Evolutionary conservation across 1,284 basidiomycete genomes (phyloP).

Genomic region (Pascua guehoae): DNA sequence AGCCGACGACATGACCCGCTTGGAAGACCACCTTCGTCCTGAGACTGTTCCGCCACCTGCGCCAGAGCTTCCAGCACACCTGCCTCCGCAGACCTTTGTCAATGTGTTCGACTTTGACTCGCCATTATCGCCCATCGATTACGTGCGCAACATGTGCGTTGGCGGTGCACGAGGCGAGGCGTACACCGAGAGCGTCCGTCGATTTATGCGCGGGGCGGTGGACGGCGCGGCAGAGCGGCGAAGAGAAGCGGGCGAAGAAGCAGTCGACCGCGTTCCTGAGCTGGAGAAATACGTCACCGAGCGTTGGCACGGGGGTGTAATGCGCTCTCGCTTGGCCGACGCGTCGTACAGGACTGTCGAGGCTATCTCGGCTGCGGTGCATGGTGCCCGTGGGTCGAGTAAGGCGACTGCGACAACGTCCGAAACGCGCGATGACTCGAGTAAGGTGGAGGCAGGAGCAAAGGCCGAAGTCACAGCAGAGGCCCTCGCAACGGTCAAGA

Average conservation of each 20-base stretch:
- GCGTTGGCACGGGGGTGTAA: conserved; percentile 28
- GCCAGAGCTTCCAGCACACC: neutral
- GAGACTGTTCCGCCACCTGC: neutral
- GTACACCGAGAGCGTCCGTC: conserved; percentile 35
- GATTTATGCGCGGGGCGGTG: conserved; percentile 43
- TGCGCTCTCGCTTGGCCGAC: conserved; percentile 15
- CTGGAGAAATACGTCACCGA: conserved; percentile 30
- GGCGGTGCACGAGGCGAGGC: conserved; percentile 42
- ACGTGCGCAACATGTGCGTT: conserved; percentile 27
- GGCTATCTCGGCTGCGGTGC: conserved; percentile 2
- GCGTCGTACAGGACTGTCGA: conserved; percentile 5
- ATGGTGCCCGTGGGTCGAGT: no score
- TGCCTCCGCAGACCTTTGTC: conserved; percentile 19
- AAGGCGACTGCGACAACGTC: no score
- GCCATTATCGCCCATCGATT: conserved; percentile 16
- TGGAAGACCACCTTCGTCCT: conserved; percentile 30
- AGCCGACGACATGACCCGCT: conserved; percentile 17
- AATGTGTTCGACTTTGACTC: conserved; percentile 31
- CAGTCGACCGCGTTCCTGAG: neutral
- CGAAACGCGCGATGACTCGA: no score
- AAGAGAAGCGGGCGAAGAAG: neutral
- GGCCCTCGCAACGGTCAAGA: neutral
- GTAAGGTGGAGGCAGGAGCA: no score
- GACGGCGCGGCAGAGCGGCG: conserved; percentile 2
- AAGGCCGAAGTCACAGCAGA: neutral